phyloP scores from a whole-genome alignment of 306 rosid species.

The Phaseolus lunatus region DNA sequence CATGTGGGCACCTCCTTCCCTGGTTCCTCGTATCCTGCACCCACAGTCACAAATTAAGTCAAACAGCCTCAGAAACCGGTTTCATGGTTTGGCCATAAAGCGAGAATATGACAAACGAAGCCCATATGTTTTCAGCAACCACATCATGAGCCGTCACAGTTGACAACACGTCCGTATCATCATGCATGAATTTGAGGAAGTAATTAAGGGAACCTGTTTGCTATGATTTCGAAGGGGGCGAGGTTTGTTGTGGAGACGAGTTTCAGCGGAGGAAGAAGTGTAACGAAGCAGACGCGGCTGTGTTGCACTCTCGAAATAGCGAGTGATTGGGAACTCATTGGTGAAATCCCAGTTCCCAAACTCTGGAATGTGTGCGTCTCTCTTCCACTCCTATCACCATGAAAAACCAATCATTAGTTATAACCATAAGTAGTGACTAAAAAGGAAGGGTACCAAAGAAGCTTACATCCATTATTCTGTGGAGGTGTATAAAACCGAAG shows the following conservation, averaged over 20 bases:
- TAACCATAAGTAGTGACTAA: background rate
- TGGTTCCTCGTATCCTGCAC: conserved; percentile 44
- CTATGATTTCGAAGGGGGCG: conserved; percentile 3
- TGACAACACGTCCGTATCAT: too few species aligned
- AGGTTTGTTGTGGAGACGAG: conserved; percentile 37
- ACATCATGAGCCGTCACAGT: too few species aligned
- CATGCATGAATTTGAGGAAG: background rate
- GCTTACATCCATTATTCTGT: conserved; percentile 49
- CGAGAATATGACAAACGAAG: background rate
- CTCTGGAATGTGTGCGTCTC: conserved; percentile 74
- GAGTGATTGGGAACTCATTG: conserved; percentile 78
- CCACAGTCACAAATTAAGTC: background rate
- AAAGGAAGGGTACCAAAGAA: background rate
- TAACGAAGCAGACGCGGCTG: conserved; percentile 69
- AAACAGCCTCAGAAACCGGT: background rate
- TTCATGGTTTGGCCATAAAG: too few species aligned
- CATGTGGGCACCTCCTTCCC: conserved; percentile 52
- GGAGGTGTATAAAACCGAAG: background rate
- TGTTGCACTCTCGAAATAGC: conserved; percentile 76
- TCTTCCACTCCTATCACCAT: conserved; percentile 50
- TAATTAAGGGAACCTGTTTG: conserved; percentile 56
- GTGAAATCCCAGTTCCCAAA: conserved; percentile 87
- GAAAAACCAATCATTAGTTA: conserved; percentile 6
- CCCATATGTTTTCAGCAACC: too few species aligned
- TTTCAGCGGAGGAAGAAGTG: conserved; percentile 65